A percentile compares a stretch with the other conserved stretches of the same genome.
These are phyloP conservation scores for Raddia distichophylla DNA, from an alignment of 176 grass and related monocot species.

Conservation along the genomic window DNA sequence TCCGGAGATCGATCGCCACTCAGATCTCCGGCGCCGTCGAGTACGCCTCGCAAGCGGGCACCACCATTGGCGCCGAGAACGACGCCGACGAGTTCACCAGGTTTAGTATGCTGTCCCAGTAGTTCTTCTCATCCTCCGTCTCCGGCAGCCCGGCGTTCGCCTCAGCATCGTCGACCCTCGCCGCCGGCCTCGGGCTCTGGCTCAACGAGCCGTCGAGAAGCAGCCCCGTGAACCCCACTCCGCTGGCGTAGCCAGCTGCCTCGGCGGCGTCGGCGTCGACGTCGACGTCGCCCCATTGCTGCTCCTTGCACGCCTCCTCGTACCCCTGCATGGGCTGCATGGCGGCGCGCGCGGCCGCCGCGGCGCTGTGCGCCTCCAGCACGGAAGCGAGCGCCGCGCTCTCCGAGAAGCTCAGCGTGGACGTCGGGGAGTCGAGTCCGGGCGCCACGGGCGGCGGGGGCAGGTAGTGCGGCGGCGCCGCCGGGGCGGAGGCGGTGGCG, in stretches of 20 bases:
- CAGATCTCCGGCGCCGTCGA: constrained; percentile 50
- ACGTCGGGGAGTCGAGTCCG: constrained; percentile 59
- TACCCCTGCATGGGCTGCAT: constrained; percentile 64
- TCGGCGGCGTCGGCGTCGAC: constrained; percentile 9
- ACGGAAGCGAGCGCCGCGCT: constrained; percentile 52
- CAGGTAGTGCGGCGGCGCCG: background rate
- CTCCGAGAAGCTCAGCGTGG: constrained; percentile 67
- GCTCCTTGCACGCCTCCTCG: constrained; percentile 52
- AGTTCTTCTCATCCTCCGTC: constrained; percentile 56
- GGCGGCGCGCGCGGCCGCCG: constrained; percentile 29
- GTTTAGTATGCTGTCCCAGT: constrained; percentile 66
- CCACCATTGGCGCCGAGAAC: constrained; percentile 3
- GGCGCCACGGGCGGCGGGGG: background rate
- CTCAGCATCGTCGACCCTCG: background rate
- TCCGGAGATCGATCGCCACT: constrained; percentile 26
- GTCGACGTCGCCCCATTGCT: constrained; percentile 28
- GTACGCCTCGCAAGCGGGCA: constrained; percentile 26
- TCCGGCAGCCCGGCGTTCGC: constrained; percentile 34
- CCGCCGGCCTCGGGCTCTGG: constrained; percentile 36
- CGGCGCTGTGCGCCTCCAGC: constrained; percentile 43
- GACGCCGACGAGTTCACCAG: constrained; percentile 54
- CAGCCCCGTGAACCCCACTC: constrained; percentile 49
- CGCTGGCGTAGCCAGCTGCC: constrained; percentile 18
- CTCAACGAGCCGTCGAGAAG: constrained; percentile 49
- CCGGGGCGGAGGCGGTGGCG: background rate